Evolutionary conservation across 192 early-diverging fungal species (phyloP).

Genomic region (Phlyctochytrium arcticum): DNA sequence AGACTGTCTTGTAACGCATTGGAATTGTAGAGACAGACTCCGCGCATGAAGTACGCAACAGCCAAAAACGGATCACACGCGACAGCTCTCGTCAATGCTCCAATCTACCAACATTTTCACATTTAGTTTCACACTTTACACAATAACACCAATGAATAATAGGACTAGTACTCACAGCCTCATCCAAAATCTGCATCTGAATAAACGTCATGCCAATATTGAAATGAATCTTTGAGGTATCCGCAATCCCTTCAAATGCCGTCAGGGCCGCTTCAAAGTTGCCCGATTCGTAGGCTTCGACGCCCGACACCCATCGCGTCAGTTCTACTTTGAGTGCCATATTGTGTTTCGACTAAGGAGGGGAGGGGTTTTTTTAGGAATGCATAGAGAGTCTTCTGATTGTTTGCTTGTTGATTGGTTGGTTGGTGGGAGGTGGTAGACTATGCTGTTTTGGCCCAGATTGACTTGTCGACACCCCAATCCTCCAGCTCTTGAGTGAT

Average conservation of each 20-base stretch:
- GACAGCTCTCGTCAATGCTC: conserved; percentile 68
- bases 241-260: conserved; percentile 76
- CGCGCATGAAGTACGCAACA: conserved; percentile 90
- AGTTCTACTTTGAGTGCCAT: conserved; percentile 46
- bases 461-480: neutral
- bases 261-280: conserved; percentile 66
- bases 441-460: neutral
- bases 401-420: too few relatives aligned
- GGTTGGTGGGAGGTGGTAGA: neutral
- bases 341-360: neutral
- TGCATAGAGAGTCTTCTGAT: neutral
- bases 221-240: conserved; percentile 93
- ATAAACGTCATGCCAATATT: conserved; percentile 86
- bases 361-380: neutral
- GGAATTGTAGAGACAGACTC: conserved; percentile 72
- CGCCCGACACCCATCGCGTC: conserved; percentile 77
- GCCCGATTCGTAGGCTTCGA: conserved; percentile 68
- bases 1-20: conserved; percentile 69
- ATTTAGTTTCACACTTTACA: neutral
- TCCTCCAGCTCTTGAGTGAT: neutral
- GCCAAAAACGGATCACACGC: conserved; percentile 83
- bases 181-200: conserved; percentile 65
- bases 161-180: conserved; percentile 67
- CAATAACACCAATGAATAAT: neutral
- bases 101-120: conserved; percentile 52